A percentile compares a stretch with the other conserved stretches of the same genome.
Conservation (phyloP, 495 filamentous ascomycete genomes). For the Terfezia boudieri region DNA sequence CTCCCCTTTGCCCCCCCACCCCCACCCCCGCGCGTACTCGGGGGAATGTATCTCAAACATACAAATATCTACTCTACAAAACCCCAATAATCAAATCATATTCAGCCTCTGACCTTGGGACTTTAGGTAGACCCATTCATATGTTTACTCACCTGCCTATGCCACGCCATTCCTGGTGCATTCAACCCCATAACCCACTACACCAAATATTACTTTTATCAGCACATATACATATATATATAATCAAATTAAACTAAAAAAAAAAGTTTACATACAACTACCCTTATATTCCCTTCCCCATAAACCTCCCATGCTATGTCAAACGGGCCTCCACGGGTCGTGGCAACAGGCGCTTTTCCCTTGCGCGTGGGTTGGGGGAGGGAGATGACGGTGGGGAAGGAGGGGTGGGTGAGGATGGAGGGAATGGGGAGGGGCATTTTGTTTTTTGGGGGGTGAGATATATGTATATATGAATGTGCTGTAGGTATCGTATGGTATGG, state of each 20-base stretch:
- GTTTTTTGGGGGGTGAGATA: not conserved
- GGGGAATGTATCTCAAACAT: not conserved
- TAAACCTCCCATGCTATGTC: conserved; percentile 37
- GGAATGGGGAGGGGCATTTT: conserved; percentile 10
- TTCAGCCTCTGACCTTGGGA: not conserved
- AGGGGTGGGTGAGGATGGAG: conserved; percentile 15
- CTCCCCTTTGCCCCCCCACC: no score
- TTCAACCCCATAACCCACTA: conserved; percentile 47
- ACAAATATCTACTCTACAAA: not conserved
- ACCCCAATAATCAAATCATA: not conserved
- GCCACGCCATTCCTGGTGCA: conserved; percentile 30
- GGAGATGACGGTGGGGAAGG: conserved; percentile 11
- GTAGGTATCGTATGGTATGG: no score
- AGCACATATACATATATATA: not conserved
- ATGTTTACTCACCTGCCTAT: conserved; percentile 10
- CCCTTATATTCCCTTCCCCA: conserved; percentile 42
- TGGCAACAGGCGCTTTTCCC: conserved; percentile 14
- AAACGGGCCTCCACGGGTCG: conserved; percentile 15
- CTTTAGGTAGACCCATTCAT: no score
- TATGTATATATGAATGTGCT: not conserved
- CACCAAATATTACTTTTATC: not conserved
- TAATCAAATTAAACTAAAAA: conserved; percentile 1
- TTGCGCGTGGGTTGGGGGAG: conserved; percentile 8
- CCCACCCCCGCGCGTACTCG: no score
- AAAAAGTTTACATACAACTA: conserved; percentile 39